Evolutionary conservation across 139 green algal genomes (phyloP).

Genomic region (Parachlorella kessleri): DNA sequence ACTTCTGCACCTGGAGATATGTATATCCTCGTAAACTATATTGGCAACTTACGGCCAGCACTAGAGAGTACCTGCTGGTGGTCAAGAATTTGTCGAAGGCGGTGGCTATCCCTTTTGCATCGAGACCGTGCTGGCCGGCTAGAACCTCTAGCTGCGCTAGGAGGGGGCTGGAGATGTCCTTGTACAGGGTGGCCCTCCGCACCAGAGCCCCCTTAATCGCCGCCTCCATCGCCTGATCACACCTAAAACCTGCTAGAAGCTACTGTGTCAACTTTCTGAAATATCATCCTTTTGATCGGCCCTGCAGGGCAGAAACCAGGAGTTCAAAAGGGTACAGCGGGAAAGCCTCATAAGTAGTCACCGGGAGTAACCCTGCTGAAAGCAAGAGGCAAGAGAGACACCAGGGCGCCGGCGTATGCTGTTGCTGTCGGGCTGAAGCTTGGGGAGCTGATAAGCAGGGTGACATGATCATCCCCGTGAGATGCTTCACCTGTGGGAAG

Average conservation of each 20-base stretch:
- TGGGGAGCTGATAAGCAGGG: too few species aligned
- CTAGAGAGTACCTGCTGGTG: constrained; percentile 6
- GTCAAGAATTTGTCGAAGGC: constrained; percentile 48
- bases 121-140: constrained; percentile 15
- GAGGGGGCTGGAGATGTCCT: constrained; percentile 8
- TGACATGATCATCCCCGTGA: constrained; percentile 99
- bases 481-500: constrained; percentile 99
- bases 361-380: too few species aligned
- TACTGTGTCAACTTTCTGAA: too few species aligned
- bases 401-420: too few species aligned
- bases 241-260: background rate
- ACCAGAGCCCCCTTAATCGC: constrained; percentile 15
- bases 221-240: constrained; percentile 13
- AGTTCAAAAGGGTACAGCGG: too few species aligned
- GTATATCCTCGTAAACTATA: background rate
- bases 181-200: constrained; percentile 29
- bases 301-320: too few species aligned
- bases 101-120: constrained; percentile 17
- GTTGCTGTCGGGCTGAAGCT: too few species aligned
- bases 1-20: background rate
- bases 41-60: background rate
- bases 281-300: too few species aligned
- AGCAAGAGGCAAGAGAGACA: too few species aligned
- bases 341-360: too few species aligned
- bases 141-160: constrained; percentile 11